phyloP scores from a whole-genome alignment of 805 yeast genomes.

The Saccharomycopsis selenospora region DNA sequence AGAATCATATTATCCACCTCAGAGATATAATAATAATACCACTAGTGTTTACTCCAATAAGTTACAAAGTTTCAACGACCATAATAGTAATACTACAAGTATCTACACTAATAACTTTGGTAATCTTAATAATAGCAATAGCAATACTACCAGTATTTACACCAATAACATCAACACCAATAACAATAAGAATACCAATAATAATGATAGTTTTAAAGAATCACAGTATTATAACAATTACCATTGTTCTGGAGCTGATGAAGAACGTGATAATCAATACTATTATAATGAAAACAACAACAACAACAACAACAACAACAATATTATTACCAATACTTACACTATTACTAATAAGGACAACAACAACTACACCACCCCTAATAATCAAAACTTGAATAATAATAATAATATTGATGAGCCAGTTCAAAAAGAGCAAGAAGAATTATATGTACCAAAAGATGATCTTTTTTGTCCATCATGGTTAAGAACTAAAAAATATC shows the following conservation, averaged over 20 bases:
- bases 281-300: neutral
- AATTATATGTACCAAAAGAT: too few species aligned
- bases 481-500: neutral
- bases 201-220: neutral
- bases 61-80: too few species aligned
- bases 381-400: neutral
- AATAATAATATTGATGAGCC: neutral
- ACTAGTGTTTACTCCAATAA: too few species aligned
- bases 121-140: too few species aligned
- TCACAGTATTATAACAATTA: conserved; percentile 1
- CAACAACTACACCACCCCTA: neutral
- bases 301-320: neutral
- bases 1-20: too few species aligned
- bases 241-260: neutral
- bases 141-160: neutral
- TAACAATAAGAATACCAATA: neutral
- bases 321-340: neutral
- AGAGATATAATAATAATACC: too few species aligned
- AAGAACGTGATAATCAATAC: neutral
- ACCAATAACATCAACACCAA: neutral
- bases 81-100: too few species aligned
- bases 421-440: conserved; percentile 5
- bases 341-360: too few species aligned
- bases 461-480: conserved; percentile 1
- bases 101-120: too few species aligned